Percentiles rank a stretch among this genome's conserved stretches.
These are phyloP conservation scores for Talaromyces sp. DNA, from an alignment of 2,329 filamentous ascomycete species.

Conservation along the genomic window DNA sequence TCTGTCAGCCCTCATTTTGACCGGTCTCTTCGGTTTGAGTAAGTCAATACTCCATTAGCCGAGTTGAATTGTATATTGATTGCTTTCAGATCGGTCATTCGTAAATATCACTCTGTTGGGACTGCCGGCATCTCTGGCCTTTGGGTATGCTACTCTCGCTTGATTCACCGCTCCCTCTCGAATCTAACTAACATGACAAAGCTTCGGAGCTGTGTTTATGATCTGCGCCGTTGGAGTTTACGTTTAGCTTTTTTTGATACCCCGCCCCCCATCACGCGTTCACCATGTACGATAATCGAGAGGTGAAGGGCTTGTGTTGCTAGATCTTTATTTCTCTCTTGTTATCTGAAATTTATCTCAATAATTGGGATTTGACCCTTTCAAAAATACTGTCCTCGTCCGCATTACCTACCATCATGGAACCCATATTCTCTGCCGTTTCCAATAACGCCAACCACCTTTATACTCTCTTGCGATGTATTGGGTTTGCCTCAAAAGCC, in stretches of 20 bases:
- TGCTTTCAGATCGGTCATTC: constrained; percentile 68
- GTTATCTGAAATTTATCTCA: constrained; percentile 18
- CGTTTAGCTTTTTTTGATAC: constrained; percentile 57
- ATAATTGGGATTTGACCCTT: constrained; percentile 13
- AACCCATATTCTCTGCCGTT: constrained; percentile 55
- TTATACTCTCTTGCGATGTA: constrained; percentile 57
- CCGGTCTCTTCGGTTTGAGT: constrained; percentile 84
- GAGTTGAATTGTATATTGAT: constrained; percentile 4
- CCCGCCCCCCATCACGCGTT: constrained; percentile 15
- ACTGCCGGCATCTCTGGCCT: constrained; percentile 78
- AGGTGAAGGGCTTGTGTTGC: constrained; percentile 24
- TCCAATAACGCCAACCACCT: constrained; percentile 60
- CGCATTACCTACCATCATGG: constrained; percentile 17
- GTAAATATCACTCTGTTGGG: constrained; percentile 72
- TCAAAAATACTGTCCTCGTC: not conserved
- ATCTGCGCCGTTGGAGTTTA: constrained; percentile 99
- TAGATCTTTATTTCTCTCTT: constrained; percentile 18
- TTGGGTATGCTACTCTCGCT: constrained; percentile 64
- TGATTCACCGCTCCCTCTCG: constrained; percentile 3
- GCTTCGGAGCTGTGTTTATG: constrained; percentile 94
- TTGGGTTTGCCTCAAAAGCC: constrained; percentile 56
- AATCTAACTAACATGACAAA: constrained; percentile 33
- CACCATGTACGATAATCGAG: constrained; percentile 33
- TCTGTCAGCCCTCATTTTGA: constrained; percentile 58
- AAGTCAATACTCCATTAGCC: constrained; percentile 28